Evolutionary conservation across 441 rosid species (phyloP).

Genomic region (Geranium incanum): DNA sequence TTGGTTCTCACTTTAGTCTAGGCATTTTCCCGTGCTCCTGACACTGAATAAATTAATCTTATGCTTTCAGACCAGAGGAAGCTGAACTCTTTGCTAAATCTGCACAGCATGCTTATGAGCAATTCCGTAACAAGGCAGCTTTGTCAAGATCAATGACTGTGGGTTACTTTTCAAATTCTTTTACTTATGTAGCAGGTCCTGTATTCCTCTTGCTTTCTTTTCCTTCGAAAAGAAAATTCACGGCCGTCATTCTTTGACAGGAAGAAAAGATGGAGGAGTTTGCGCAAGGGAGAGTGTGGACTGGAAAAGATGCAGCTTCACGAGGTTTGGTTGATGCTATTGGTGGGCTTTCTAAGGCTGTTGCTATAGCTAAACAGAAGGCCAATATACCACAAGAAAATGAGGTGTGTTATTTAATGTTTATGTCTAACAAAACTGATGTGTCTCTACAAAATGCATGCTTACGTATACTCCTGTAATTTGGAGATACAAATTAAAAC

Average conservation of each 20-base stretch:
- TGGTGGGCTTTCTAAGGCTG: conserved; percentile 76
- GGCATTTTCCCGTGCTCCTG: conserved; percentile 9
- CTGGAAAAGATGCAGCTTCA: conserved; percentile 84
- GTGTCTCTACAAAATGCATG: not conserved
- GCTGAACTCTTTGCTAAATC: conserved; percentile 80
- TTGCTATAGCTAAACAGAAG: conserved; percentile 82
- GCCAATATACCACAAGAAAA: conserved; percentile 68
- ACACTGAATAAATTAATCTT: conserved; percentile 13
- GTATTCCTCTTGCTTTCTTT: not conserved
- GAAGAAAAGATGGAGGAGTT: conserved; percentile 85
- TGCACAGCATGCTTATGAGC: conserved; percentile 68
- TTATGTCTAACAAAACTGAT: not conserved
- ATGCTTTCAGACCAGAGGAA: conserved; percentile 66
- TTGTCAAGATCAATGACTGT: conserved; percentile 83
- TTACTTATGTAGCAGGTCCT: not conserved
- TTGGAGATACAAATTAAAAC: not conserved
- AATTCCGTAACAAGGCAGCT: conserved; percentile 84
- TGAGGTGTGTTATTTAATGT: conserved; percentile 34
- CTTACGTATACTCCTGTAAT: not conserved
- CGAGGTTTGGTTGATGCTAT: conserved; percentile 81
- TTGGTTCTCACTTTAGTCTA: conserved; percentile 4
- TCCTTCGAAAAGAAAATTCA: conserved; percentile 6
- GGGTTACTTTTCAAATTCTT: conserved; percentile 21
- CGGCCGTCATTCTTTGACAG: conserved; percentile 29
- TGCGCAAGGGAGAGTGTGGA: conserved; percentile 99